Evolutionary conservation across 352 stramenopile genomes (phyloP).

Genomic region (Pythium volutum): DNA sequence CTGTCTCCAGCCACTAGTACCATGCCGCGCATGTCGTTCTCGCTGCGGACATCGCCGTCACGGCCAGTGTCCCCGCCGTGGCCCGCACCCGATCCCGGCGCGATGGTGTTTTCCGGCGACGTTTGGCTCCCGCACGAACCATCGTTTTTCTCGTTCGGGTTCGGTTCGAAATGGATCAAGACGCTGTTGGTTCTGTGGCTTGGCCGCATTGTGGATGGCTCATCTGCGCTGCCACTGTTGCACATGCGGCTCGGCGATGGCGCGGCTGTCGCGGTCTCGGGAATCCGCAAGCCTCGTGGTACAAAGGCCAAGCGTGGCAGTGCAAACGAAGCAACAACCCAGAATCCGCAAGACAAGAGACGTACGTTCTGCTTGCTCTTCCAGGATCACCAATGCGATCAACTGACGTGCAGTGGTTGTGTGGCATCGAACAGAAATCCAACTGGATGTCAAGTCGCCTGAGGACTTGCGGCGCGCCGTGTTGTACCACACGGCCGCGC

Average conservation of each 20-base stretch:
- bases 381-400: not conserved
- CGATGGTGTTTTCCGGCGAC: conserved; percentile 10
- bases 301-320: not conserved
- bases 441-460: conserved; percentile 13
- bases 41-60: not conserved
- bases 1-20: conserved; percentile 1
- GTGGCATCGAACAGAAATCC: conserved; percentile 13
- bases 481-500: conserved; percentile 25
- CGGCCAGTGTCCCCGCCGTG: not conserved
- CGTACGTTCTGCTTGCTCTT: conserved; percentile 8
- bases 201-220: conserved; percentile 7
- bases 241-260: conserved; percentile 14
- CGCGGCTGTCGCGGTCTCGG: conserved; percentile 11
- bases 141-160: conserved; percentile 15
- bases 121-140: conserved; percentile 14
- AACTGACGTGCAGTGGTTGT: not conserved
- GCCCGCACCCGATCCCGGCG: not conserved
- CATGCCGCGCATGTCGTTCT: conserved; percentile 18
- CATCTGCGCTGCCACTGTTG: conserved; percentile 8
- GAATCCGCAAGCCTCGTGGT: not conserved
- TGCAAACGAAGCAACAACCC: not conserved
- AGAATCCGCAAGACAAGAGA: conserved; percentile 3
- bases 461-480: conserved; percentile 18
- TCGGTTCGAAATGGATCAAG: conserved; percentile 16
- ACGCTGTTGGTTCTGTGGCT: conserved; percentile 1